These are phyloP conservation scores for Ustilago trichophora DNA, from an alignment of 1,284 basidiomycete genomes.

Conservation along the genomic window DNA sequence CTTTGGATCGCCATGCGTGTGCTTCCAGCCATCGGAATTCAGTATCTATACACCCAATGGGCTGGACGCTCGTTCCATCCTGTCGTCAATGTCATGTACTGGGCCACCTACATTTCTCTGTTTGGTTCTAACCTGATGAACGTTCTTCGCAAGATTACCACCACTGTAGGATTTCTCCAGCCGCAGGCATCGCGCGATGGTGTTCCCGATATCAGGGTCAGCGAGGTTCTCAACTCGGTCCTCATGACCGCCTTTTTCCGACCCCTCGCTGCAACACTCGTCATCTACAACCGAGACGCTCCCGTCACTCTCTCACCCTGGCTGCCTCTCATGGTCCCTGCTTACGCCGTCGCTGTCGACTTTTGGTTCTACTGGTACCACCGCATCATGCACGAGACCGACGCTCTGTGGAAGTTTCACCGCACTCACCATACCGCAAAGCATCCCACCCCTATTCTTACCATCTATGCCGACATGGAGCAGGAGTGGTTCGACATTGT, in stretches of 20 bases:
- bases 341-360: slow-evolving; percentile 48
- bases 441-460: slow-evolving; percentile 54
- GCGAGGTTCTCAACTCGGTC: slow-evolving; percentile 38
- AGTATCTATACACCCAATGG: slow-evolving; percentile 40
- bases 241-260: slow-evolving; percentile 45
- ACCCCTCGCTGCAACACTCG: slow-evolving; percentile 32
- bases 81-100: slow-evolving; percentile 40
- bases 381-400: slow-evolving; percentile 56
- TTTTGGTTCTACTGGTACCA: slow-evolving; percentile 63
- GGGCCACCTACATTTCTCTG: slow-evolving; percentile 24
- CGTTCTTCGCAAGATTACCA: slow-evolving; percentile 18
- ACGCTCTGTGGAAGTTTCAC: slow-evolving; percentile 52
- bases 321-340: slow-evolving; percentile 50
- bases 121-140: slow-evolving; percentile 39
- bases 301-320: slow-evolving; percentile 32
- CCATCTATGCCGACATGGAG: slow-evolving; percentile 51
- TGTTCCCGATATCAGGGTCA: slow-evolving; percentile 38
- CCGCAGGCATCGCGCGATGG: slow-evolving; percentile 45
- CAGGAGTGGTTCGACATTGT: slow-evolving; percentile 58
- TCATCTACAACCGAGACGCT: slow-evolving; percentile 50
- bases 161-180: slow-evolving; percentile 54
- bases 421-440: slow-evolving; percentile 52
- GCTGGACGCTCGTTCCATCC: slow-evolving; percentile 52
- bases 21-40: slow-evolving; percentile 41
- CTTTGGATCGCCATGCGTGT: slow-evolving; percentile 43